Evolutionary conservation across 345 rosid species (phyloP).

Genomic region (Gossypium sturtianum): DNA sequence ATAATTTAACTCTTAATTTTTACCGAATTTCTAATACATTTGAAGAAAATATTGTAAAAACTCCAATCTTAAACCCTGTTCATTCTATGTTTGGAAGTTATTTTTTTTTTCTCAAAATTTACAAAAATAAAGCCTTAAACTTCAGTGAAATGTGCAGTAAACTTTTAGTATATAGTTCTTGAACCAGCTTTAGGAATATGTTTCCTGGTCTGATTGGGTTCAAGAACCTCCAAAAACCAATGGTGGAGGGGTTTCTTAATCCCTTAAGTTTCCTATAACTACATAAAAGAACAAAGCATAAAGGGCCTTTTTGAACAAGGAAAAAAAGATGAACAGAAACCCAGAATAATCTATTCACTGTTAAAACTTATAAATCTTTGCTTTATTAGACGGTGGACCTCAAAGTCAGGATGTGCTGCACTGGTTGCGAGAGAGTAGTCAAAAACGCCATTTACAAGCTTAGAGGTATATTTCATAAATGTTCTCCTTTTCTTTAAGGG

Average conservation of each 20-base stretch:
- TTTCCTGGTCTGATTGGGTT: neutral
- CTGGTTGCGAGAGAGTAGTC: conserved; percentile 87
- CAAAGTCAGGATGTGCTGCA: conserved; percentile 94
- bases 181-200: too few species aligned
- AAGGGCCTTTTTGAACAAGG: conserved; percentile 17
- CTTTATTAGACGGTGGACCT: conserved; percentile 75
- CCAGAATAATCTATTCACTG: neutral
- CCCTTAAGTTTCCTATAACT: conserved; percentile 18
- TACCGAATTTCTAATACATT: too few species aligned
- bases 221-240: conserved; percentile 9
- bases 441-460: conserved; percentile 79
- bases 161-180: neutral
- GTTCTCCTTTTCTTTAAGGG: neutral
- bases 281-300: neutral
- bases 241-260: conserved; percentile 11
- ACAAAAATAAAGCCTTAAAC: neutral
- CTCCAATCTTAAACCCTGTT: neutral
- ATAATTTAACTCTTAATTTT: too few species aligned
- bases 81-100: neutral
- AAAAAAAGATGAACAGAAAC: conserved; percentile 9
- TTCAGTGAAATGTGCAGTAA: neutral
- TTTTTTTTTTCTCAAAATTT: neutral
- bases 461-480: conserved; percentile 39
- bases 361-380: neutral
- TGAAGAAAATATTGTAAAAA: neutral